Base-by-base conservation (phyloP, 2,329 filamentous ascomycete species). In the Apiospora phragmitis region DNA sequence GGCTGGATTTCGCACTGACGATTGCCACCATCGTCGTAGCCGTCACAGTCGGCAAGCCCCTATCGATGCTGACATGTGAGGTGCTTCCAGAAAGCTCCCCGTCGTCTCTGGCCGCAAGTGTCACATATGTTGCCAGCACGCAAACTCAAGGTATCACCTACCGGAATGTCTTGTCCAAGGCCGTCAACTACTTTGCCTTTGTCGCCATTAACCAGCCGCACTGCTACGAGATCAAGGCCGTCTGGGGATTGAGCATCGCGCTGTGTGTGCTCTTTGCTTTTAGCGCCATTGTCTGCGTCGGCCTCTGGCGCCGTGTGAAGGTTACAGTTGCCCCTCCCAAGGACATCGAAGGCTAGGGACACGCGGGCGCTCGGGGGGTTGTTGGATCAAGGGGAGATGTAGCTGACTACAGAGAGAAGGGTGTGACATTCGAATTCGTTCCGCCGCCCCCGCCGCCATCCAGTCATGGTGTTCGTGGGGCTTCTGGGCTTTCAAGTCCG, bases 171-270 rank as follows among this genome's bases (percentile, higher is more conserved):
- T 71, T 76, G 14, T 65, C 72, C 47, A 73, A 73, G 68, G 81
- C 78, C 68, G 73, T 75, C 43, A 82, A 81, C 73, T 86, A 84
- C 76, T 80, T 85, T 68, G 78, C 83, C 62, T 87, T 88, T 81
- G 84, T 86, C 29, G 85, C 85, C 69, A 83, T 85, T 4, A 86
- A 85, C 75, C 86, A 85, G 79, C 80, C 87, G 24, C 92, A 93
- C 70, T 98, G 95, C 84, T 90, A 91, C 77, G 91, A 96, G 84
- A 90, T 94, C 80, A 97, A 97, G 86, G 89, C 92, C 21, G 89
- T 96, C 74, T 97, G 94, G 95, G 94, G 94, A 0, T 82, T 97
- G 72, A 89, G 90, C 80, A 95, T 97, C 80, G 91, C 91, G 5
- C 87, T 97, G 67, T 94, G 91, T 80, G 88, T 93, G 59, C 83